phyloP scores from a whole-genome alignment of 2,329 filamentous ascomycete genomes.

The Phaeosphaeriaceae sp. region DNA sequence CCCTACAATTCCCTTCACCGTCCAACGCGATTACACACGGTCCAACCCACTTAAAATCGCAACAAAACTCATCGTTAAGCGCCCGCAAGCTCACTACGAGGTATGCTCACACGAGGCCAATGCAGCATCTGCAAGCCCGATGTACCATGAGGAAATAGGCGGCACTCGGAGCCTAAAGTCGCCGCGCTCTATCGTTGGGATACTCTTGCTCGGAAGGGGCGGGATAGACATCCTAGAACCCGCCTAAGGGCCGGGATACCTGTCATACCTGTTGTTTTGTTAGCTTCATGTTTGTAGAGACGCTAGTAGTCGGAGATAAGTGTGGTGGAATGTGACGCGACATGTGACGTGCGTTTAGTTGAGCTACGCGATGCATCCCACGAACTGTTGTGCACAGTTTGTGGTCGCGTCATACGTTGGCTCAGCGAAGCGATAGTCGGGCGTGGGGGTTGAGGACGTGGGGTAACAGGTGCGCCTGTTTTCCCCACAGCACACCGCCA shows the following conservation, averaged over 20 bases:
- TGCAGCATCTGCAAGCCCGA: no score
- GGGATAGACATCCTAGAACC: not conserved
- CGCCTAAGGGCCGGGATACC: conserved; percentile 41
- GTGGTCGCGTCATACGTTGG: not conserved
- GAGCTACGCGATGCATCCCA: not conserved
- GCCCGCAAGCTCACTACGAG: no score
- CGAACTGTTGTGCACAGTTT: conserved; percentile 1
- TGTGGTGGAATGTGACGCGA: not conserved
- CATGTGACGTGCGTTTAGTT: not conserved
- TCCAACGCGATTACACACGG: no score
- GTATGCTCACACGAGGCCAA: no score
- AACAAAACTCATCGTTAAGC: no score
- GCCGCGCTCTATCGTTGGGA: not conserved
- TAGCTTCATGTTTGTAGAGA: conserved; percentile 7
- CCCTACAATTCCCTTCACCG: no score
- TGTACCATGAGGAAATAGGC: no score
- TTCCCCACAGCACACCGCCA: conserved; percentile 11
- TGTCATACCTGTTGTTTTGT: conserved; percentile 37
- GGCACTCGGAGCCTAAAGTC: no score
- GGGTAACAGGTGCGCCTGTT: conserved; percentile 14
- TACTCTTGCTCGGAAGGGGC: not conserved
- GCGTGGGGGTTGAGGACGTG: conserved; percentile 18
- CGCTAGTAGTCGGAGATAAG: not conserved
- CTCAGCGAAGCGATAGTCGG: not conserved
- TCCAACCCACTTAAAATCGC: no score